These are phyloP conservation scores for Rhizopus delemar DNA, from an alignment of 371 early-diverging fungal species.

Conservation along the genomic window DNA sequence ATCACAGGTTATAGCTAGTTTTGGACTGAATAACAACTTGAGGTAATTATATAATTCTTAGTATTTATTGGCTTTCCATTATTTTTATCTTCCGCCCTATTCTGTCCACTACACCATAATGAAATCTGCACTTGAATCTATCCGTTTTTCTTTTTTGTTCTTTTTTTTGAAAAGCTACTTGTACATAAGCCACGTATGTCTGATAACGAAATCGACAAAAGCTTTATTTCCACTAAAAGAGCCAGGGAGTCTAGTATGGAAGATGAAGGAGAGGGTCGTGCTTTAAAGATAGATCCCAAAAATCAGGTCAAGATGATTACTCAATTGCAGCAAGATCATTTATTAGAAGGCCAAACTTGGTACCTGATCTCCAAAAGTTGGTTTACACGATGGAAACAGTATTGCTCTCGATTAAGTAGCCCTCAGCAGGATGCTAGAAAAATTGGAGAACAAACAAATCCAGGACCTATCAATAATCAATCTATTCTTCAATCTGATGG, in stretches of 20 bases:
- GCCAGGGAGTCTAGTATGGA: constrained; percentile 35
- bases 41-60: too few relatives aligned
- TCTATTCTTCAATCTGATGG: constrained; percentile 12
- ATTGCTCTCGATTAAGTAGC: constrained; percentile 29
- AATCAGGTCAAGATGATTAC: constrained; percentile 25
- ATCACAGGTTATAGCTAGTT: too few relatives aligned
- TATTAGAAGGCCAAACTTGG: constrained; percentile 22
- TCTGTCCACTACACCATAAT: too few relatives aligned
- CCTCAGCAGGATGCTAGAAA: constrained; percentile 3
- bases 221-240: constrained; percentile 22
- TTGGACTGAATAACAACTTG: too few relatives aligned
- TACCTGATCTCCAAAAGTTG: constrained; percentile 23
- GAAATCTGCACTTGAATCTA: too few relatives aligned
- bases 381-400: constrained; percentile 26
- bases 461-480: constrained; percentile 26
- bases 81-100: too few relatives aligned
- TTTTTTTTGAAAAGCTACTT: too few relatives aligned
- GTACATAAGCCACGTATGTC: constrained; percentile 20
- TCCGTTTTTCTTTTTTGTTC: too few relatives aligned
- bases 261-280: constrained; percentile 13
- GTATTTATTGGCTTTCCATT: too few relatives aligned
- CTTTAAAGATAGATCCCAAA: constrained; percentile 17
- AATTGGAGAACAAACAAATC: constrained; percentile 15
- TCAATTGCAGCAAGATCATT: constrained; percentile 21
- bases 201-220: constrained; percentile 22